These are phyloP conservation scores for Candida corydali DNA, from an alignment of 805 yeast genomes.

Conservation along the genomic window DNA sequence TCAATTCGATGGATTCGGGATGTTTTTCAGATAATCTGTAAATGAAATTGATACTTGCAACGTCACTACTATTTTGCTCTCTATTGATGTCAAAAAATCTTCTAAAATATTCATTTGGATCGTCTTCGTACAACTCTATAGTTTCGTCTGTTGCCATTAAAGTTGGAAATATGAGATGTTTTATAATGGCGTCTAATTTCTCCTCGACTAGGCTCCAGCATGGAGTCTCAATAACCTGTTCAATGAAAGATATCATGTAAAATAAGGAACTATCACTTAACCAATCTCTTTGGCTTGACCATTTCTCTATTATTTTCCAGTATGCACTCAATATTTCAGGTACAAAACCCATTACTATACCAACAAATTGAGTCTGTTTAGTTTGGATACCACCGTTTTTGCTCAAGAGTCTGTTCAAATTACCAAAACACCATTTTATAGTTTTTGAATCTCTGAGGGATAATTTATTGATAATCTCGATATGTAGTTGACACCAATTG, in stretches of 20 bases:
- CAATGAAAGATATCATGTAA: slow-evolving; percentile 41
- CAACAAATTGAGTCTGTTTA: slow-evolving; percentile 28
- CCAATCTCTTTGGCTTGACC: slow-evolving; percentile 38
- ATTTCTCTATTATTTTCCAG: slow-evolving; percentile 39
- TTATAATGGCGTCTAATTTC: slow-evolving; percentile 37
- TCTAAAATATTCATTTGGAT: slow-evolving; percentile 43
- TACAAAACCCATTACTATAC: slow-evolving; percentile 31
- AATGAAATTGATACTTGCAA: slow-evolving; percentile 46
- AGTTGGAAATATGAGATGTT: slow-evolving; percentile 39
- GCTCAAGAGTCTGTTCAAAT: slow-evolving; percentile 35
- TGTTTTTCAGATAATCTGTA: slow-evolving; percentile 33
- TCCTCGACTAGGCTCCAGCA: slow-evolving; percentile 34
- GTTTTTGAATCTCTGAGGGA: slow-evolving; percentile 34
- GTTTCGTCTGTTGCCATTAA: slow-evolving; percentile 35
- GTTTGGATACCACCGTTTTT: slow-evolving; percentile 41
- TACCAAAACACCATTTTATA: slow-evolving; percentile 44
- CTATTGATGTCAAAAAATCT: slow-evolving; percentile 44
- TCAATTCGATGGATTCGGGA: slow-evolving; percentile 30
- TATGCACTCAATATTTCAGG: slow-evolving; percentile 40
- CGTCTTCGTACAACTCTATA: slow-evolving; percentile 42
- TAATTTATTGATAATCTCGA: slow-evolving; percentile 36
- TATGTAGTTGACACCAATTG: slow-evolving; percentile 38
- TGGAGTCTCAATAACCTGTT: slow-evolving; percentile 37
- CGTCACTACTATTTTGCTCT: slow-evolving; percentile 46
- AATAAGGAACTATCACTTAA: slow-evolving; percentile 36